A percentile compares a stretch with the other conserved stretches of the same genome.
Conservation (phyloP, 2,329 filamentous ascomycete species). For the Xylaria sp. region DNA sequence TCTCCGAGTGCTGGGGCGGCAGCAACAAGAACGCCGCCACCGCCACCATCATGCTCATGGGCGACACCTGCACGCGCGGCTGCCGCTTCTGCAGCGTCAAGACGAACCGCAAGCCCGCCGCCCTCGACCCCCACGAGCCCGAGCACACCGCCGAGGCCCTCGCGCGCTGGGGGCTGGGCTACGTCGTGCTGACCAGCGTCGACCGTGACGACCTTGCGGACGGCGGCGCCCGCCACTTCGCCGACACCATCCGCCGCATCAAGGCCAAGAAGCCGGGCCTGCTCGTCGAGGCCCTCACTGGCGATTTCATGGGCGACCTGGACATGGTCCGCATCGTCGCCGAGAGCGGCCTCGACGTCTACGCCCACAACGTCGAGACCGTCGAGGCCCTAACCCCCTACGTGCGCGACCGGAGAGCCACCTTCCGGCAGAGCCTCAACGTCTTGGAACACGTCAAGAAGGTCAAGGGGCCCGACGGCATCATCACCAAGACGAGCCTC, state of each 20-base stretch:
- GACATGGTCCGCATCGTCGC: conserved; percentile 90
- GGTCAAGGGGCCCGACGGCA: conserved; percentile 61
- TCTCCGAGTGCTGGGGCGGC: conserved; percentile 97
- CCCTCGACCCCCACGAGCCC: conserved; percentile 93
- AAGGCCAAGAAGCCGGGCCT: conserved; percentile 83
- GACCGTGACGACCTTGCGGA: conserved; percentile 93
- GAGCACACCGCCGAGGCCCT: conserved; percentile 97
- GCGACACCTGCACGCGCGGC: conserved; percentile 95
- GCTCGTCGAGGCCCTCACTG: conserved; percentile 85
- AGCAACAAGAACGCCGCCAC: conserved; percentile 88
- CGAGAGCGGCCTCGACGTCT: conserved; percentile 90
- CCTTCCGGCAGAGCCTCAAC: conserved; percentile 83
- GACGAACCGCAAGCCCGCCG: conserved; percentile 78
- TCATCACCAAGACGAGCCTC: conserved; percentile 98
- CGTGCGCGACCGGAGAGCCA: conserved; percentile 89
- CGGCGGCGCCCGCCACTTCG: conserved; percentile 88
- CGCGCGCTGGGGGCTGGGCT: conserved; percentile 91
- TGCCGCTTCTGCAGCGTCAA: conserved; percentile 98
- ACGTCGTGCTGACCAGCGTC: conserved; percentile 93
- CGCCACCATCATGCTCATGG: conserved; percentile 99
- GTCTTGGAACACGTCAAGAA: conserved; percentile 87
- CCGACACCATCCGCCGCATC: conserved; percentile 93
- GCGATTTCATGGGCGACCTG: conserved; percentile 85
- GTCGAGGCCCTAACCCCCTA: conserved; percentile 89
- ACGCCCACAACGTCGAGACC: conserved; percentile 97